Evolutionary conservation across 306 rosid genomes (phyloP).

Genomic region (Cajanus cajan): DNA sequence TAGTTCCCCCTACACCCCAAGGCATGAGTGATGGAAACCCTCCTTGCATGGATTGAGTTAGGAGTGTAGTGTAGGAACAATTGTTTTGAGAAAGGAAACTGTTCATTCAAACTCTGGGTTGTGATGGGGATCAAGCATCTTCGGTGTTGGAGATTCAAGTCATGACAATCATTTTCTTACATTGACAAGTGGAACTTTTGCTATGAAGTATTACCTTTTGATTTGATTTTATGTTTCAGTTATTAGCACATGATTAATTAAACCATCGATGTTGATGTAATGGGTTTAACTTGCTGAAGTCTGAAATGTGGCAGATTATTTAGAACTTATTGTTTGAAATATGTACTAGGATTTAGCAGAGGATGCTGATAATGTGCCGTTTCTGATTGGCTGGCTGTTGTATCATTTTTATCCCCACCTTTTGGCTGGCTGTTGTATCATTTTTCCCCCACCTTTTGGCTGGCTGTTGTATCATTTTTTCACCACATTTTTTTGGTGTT

Average conservation of each 20-base stretch:
- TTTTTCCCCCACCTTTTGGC: conserved; percentile 35
- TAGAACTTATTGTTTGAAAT: conserved; percentile 55
- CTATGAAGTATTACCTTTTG: conserved; percentile 53
- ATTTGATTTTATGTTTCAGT: conserved; percentile 52
- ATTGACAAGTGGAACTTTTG: conserved; percentile 55
- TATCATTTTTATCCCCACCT: conserved; percentile 39
- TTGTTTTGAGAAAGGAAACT: conserved; percentile 44
- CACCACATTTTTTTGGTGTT: conserved; percentile 29
- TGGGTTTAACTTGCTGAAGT: conserved; percentile 69
- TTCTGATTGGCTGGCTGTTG: conserved; percentile 63
- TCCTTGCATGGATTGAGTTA: too few species aligned
- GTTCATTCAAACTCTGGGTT: conserved; percentile 42
- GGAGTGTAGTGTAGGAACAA: too few species aligned
- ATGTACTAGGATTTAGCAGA: conserved; percentile 76
- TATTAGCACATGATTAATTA: conserved; percentile 52
- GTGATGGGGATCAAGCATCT: conserved; percentile 39
- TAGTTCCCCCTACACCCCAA: too few species aligned
- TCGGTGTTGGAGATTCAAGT: conserved; percentile 31
- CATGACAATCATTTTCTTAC: conserved; percentile 44
- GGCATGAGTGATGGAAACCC: too few species aligned
- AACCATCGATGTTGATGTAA: conserved; percentile 60
- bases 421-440: conserved; percentile 59
- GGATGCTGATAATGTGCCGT: conserved; percentile 65
- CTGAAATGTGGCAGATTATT: conserved; percentile 61
- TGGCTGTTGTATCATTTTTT: conserved; percentile 59